Evolutionary conservation across 495 filamentous ascomycete species (phyloP).

Genomic region (Trichoderma erinaceum): DNA sequence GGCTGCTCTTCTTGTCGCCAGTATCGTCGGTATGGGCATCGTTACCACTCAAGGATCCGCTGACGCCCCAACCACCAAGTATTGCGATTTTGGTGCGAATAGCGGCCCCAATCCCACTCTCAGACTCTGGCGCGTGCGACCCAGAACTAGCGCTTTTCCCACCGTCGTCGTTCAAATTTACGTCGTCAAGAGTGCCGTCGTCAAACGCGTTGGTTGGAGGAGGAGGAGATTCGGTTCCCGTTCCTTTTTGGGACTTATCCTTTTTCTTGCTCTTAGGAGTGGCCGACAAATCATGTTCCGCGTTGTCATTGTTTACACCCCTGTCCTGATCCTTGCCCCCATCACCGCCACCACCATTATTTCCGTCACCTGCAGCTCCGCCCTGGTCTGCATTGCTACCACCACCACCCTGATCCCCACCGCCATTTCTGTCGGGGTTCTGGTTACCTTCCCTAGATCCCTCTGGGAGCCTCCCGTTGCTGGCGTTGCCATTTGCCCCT

Average conservation of each 20-base stretch:
- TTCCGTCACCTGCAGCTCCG: conserved; percentile 26
- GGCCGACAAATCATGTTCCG: conserved; percentile 31
- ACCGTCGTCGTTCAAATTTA: conserved; percentile 41
- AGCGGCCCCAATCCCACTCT: conserved; percentile 34
- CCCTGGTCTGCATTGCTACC: conserved; percentile 20
- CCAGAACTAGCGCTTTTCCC: conserved; percentile 29
- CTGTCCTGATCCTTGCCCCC: conserved; percentile 30
- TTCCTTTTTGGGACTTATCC: conserved; percentile 26
- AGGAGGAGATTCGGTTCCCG: conserved; percentile 20
- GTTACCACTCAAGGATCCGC: conserved; percentile 29
- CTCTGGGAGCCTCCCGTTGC: neutral
- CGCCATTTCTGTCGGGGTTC: conserved; percentile 15
- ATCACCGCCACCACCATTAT: conserved; percentile 26
- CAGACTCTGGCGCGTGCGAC: conserved; percentile 29
- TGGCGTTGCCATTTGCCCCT: conserved; percentile 39
- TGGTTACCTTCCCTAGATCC: neutral
- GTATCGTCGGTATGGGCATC: conserved; percentile 20
- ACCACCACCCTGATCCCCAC: conserved; percentile 21
- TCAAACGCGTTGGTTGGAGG: conserved; percentile 19
- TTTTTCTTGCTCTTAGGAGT: conserved; percentile 43
- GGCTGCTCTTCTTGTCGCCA: conserved; percentile 20
- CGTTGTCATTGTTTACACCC: conserved; percentile 28
- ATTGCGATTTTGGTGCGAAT: conserved; percentile 26
- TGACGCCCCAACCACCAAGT: conserved; percentile 26
- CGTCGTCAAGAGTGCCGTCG: conserved; percentile 40